These are phyloP conservation scores for Xerocomus cyaneibrunnescens DNA, from an alignment of 1,284 basidiomycete species.

Conservation along the genomic window DNA sequence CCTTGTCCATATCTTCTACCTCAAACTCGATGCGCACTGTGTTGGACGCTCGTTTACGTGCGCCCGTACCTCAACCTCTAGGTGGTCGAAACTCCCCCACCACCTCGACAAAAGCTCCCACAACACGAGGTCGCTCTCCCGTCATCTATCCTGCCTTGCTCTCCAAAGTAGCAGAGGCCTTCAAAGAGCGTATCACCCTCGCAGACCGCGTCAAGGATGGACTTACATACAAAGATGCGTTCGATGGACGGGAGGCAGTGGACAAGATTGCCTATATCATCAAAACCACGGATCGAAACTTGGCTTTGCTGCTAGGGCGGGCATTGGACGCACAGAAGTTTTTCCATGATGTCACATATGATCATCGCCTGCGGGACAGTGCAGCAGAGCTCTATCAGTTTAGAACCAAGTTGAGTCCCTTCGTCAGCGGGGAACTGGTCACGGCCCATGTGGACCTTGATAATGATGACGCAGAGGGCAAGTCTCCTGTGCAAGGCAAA, in stretches of 20 bases:
- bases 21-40: constrained; percentile 42
- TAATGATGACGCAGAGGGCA: constrained; percentile 32
- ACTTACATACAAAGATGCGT: constrained; percentile 93
- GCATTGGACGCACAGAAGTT: constrained; percentile 98
- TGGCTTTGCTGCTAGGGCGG: constrained; percentile 91
- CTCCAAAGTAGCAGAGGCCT: constrained; percentile 92
- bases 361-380: constrained; percentile 92
- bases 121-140: constrained; percentile 51
- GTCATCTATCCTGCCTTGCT: constrained; percentile 93
- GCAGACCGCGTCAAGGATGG: constrained; percentile 90
- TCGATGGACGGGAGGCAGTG: constrained; percentile 96
- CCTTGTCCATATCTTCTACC: constrained; percentile 74
- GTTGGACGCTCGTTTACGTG: constrained; percentile 40
- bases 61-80: constrained; percentile 34
- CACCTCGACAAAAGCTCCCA: constrained; percentile 38
- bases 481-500: constrained; percentile 33
- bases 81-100: constrained; percentile 52
- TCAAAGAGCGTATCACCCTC: constrained; percentile 78
- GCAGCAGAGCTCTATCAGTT: constrained; percentile 94
- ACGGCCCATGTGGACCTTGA: constrained; percentile 28
- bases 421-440: constrained; percentile 73
- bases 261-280: constrained; percentile 97
- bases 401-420: constrained; percentile 71
- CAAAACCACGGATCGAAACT: constrained; percentile 95
- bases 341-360: constrained; percentile 99